Evolutionary conservation across 139 green algal species (phyloP), one percentile per base, ranked within the genome.

Genomic region (Parachlorella kessleri): DNA sequence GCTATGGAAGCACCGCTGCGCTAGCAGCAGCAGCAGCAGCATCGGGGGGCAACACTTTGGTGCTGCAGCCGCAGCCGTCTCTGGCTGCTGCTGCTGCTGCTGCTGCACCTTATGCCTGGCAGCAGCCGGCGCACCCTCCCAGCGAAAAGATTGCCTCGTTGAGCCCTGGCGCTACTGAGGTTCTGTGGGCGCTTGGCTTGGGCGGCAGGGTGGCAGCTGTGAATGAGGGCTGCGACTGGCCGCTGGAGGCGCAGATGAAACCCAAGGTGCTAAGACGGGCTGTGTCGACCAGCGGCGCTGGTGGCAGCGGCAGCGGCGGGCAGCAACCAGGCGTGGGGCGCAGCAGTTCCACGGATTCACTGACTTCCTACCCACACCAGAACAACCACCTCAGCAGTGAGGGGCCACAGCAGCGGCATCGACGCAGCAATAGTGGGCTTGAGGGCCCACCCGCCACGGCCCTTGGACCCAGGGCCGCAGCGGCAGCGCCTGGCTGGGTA

Each of bases 111-210:
- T 5, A 42, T n/a, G n/a, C 36, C 64, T 72, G 36, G 18, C 66
- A 72, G 73, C 66, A 75, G 68, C 68, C 48, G 14, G 48, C 35
- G 36, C 70, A 72, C 26, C 66, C 48, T 7, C 72, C 41, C 63
- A 83, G 77, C 66, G 77, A 81, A 54, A 80, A 81, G 76, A 90
- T 95, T n/a, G 87, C 92, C 28, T 94, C 85, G 70, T 77, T 98
- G 55, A 86, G 90, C 41, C 90, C 92, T 2, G 85, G 86, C 6
- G 90, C 87, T 10, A 95, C 89, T 2, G 91, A 98, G 75, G 94
- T 96, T 26, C 74, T 96, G 28, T 90, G 90, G 69, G 89, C 90
- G 1, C 83, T 98, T 41, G 94, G 94, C 21, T 75, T 97, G 75
- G 84, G 70, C 48, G 73, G 81, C 35, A 83, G 94, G 36, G 81